Base-by-base conservation (phyloP, 2,329 filamentous ascomycete genomes). In the Cadophora luteo-olivacea region DNA sequence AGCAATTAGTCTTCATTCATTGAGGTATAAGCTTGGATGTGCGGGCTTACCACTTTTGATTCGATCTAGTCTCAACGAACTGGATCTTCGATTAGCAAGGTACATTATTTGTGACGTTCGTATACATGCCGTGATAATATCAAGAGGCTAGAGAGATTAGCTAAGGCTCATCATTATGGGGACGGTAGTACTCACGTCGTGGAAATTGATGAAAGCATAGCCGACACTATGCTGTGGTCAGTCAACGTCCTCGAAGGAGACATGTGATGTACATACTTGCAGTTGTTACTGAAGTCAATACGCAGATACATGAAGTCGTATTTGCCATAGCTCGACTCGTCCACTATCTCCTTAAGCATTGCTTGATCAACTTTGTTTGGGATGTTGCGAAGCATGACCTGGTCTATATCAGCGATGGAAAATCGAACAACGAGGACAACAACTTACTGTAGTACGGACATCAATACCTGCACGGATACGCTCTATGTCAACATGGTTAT, bases 181-280 rank as follows among this genome's bases (percentile, higher is more conserved):
- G 33, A 48, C 9, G 38, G 11, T 16, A 11, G 45, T 29, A 68
- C 90, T 86, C 80, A 92, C 90, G 78, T 94, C 89, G 54, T 90
- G 87, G 75, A 98, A 97, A 80, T 99, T 97, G 82, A 99, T 93
- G 80, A 98, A 99, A 0, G 94, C 95, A 80, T 98, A 98, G 57
- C 96, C 96, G 68, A 98, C 95, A 78, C 94, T 97, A 70, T 71
- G 77, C 64, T 68, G 65, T n/a, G 78, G 33, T 60, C 41, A 61
- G 32, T 8, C 36, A n/a, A 38, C 4, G 16, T 32, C 41, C 51
- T 36, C 22, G 25, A 19, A 41, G 38, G 19, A 12, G 32, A 16
- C 33, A n/a, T 12, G 29, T 22, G 14, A 12, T 60, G 54, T 41
- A 84, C 90, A 81, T 80, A 92, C 90, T 94, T 94, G 89, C 91